Conservation (phyloP, 78 protist genomes). For the slime mould (Dictyostelium discoideum) region DNA sequence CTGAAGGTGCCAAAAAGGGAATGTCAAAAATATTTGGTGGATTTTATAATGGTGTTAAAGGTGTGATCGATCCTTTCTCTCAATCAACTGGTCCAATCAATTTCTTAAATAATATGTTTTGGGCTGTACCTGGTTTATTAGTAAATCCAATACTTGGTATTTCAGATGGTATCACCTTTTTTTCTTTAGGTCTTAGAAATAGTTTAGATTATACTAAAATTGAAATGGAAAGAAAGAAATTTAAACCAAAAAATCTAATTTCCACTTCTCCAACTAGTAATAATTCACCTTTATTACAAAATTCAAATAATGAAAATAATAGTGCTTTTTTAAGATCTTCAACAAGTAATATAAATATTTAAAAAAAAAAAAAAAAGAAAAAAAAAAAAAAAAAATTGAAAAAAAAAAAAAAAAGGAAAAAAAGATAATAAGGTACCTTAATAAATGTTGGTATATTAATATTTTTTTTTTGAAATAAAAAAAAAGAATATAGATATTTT, state of each 20-base stretch:
- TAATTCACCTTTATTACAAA: background rate
- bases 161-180: conserved; percentile 18
- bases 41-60: conserved; percentile 39
- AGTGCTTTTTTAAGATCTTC: background rate
- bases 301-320: background rate
- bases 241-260: background rate
- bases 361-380: background rate
- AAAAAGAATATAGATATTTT: background rate
- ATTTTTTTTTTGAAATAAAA: too few species aligned
- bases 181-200: conserved; percentile 43
- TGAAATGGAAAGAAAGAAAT: conserved; percentile 20
- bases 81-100: conserved; percentile 5
- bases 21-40: conserved; percentile 45
- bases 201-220: conserved; percentile 55
- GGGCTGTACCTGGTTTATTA: conserved; percentile 62
- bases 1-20: conserved; percentile 24
- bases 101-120: conserved; percentile 18
- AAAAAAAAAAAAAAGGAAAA: background rate
- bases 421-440: background rate
- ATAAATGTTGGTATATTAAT: background rate
- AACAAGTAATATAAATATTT: background rate
- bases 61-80: conserved; percentile 20
- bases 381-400: too few species aligned
- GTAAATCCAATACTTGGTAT: conserved; percentile 46
- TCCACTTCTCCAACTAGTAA: background rate